A percentile compares a stretch with the other conserved stretches of the same genome.
Conservation (phyloP, 306 rosid genomes). For the Macrotyloma uniflorum region DNA sequence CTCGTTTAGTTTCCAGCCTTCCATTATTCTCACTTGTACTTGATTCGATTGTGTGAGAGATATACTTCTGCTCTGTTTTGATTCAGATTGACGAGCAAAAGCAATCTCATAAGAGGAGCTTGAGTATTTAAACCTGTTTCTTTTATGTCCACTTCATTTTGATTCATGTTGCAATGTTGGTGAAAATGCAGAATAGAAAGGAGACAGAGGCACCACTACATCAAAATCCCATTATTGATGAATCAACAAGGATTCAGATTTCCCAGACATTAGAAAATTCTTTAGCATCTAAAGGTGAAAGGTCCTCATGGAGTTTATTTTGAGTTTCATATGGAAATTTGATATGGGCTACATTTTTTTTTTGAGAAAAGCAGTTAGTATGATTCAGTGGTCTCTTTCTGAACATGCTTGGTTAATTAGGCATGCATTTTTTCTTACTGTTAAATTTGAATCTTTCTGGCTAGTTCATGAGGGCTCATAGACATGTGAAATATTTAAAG, state of each 20-base stretch:
- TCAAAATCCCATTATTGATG: constrained; percentile 11
- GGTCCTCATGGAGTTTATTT: background rate
- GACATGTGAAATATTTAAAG: background rate
- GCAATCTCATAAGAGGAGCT: background rate
- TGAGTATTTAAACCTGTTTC: background rate
- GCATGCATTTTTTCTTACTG: background rate
- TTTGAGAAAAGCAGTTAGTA: background rate
- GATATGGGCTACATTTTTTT: background rate
- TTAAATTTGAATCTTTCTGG: constrained; percentile 3
- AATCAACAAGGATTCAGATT: background rate
- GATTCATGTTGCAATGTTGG: background rate
- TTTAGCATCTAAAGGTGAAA: constrained; percentile 4
- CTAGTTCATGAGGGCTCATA: background rate
- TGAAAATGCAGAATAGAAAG: background rate
- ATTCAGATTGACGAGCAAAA: background rate
- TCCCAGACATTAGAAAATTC: background rate
- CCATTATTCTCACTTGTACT: background rate
- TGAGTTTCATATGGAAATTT: background rate
- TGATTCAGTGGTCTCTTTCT: background rate
- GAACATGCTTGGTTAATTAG: background rate
- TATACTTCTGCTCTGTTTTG: background rate
- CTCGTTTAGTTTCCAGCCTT: background rate
- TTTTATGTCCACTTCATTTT: background rate
- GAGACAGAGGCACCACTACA: background rate
- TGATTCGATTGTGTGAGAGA: background rate